A percentile compares a stretch with the other conserved stretches of the same genome.
phyloP scores from a whole-genome alignment of 164 flowering plant genomes.

The Stephania japonica region DNA sequence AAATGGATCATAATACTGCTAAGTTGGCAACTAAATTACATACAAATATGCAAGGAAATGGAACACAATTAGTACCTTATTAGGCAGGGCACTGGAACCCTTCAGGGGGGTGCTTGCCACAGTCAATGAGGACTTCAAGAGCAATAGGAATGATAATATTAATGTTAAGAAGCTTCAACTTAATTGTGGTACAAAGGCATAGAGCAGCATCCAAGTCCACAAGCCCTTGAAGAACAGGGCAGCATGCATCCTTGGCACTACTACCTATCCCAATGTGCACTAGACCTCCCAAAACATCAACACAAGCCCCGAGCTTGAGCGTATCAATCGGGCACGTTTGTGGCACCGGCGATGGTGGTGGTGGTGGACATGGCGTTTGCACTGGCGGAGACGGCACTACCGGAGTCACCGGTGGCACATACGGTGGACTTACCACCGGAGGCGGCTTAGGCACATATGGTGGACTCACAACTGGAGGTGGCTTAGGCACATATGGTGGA shows the following conservation, averaged over 20 bases:
- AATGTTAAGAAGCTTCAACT: slow-evolving; percentile 47
- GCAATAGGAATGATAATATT: slow-evolving; percentile 50
- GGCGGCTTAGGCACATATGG: slow-evolving; percentile 16
- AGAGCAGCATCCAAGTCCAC: slow-evolving; percentile 56
- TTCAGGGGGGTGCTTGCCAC: slow-evolving; percentile 58
- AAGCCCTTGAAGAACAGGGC: slow-evolving; percentile 58
- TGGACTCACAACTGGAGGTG: slow-evolving; percentile 10
- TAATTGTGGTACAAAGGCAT: slow-evolving; percentile 68
- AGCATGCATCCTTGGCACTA: slow-evolving; percentile 39
- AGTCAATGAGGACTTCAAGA: slow-evolving; percentile 47
- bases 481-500: slow-evolving; percentile 11
- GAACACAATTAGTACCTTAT: slow-evolving; percentile 3
- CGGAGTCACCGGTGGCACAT: neutral
- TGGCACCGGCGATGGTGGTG: slow-evolving; percentile 27
- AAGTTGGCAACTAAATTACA: too few species aligned
- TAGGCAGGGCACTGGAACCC: slow-evolving; percentile 51
- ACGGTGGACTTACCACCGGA: slow-evolving; percentile 1
- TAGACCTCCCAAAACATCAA: slow-evolving; percentile 57
- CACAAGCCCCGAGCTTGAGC: slow-evolving; percentile 61
- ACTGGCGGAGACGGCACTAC: slow-evolving; percentile 2
- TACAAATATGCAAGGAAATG: neutral
- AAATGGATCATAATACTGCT: too few species aligned
- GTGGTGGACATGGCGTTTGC: slow-evolving; percentile 18
- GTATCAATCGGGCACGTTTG: slow-evolving; percentile 60
- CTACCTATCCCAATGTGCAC: slow-evolving; percentile 49